Base-by-base conservation (phyloP, 495 filamentous ascomycete genomes). In the Trichoderma reesei region DNA sequence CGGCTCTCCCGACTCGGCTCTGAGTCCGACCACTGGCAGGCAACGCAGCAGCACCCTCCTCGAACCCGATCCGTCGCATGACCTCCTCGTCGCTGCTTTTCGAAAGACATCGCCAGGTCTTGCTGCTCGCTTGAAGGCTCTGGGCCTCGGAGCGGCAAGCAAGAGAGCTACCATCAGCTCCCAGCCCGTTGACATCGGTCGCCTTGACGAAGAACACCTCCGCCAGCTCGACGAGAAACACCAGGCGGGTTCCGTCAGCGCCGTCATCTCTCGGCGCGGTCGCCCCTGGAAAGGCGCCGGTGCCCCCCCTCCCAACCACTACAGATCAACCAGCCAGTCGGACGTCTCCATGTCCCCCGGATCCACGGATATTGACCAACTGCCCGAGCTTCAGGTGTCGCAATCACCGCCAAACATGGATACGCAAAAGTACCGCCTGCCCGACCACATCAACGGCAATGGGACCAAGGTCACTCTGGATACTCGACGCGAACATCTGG, bases 181-280 rank as follows among this genome's bases (percentile, higher is more conserved):
- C 14, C 72, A 71, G 34, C 72, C 70, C 59, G 67, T 65, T 31
- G 80, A 82, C 64, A 79, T 91, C 64, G 90, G 90, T 65, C 83
- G 88, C 61, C 88, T 93, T 13, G 85, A 88, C 6, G 85, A 90
- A 74, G 82, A 87, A 63, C 86, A 90, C 48, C 76, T 93, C 41
- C 82, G 86, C 66, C 82, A 86, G 64, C 78, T 90, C 34, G 87
- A 90, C 67, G 80, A 76, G 68, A 77, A 80, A 8, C 85, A 89
- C 66, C 82, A 84, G 62, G 74, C 81, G 63, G 76, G 78, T 66
- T 85, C 86, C 6, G 73, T 78, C 48, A 78, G 75, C 63, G 64
- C 76, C n/a, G 67, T 73, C 54, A 72, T 88, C 68, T 79, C 83
- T 72, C 81, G 79, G 68, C 83, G 79, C 66, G 86, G 87, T 61